A percentile compares a stretch with the other conserved stretches of the same genome.
These are phyloP conservation scores for Lentinula lateritia DNA, from an alignment of 768 basidiomycete genomes.

Conservation along the genomic window DNA sequence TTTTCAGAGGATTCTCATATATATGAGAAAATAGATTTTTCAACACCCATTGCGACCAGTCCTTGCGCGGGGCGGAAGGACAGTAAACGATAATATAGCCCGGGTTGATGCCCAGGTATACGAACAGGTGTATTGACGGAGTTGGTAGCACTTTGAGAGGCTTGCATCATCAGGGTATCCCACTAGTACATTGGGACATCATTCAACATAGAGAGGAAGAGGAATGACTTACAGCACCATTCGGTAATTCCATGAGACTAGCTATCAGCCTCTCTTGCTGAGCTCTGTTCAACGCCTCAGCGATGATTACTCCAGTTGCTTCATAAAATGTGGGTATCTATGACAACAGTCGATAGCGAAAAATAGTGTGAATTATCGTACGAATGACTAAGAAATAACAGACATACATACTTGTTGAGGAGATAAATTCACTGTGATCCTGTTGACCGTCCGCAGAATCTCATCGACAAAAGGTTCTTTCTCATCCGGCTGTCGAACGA, in stretches of 20 bases:
- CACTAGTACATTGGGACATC: conserved; percentile 35
- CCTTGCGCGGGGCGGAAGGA: too few species aligned
- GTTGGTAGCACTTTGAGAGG: conserved; percentile 59
- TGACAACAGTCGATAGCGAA: conserved; percentile 11
- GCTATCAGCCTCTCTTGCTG: conserved; percentile 69
- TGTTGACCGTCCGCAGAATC: conserved; percentile 61
- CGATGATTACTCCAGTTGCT: conserved; percentile 79
- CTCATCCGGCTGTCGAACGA: conserved; percentile 76
- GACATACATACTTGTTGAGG: conserved; percentile 45
- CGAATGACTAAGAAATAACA: neutral
- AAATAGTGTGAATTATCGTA: neutral
- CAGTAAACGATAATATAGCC: too few species aligned
- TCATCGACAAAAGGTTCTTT: conserved; percentile 78
- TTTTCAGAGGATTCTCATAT: too few species aligned
- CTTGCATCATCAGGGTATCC: conserved; percentile 74
- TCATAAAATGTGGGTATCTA: conserved; percentile 77
- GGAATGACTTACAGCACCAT: conserved; percentile 50
- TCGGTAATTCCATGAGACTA: conserved; percentile 73
- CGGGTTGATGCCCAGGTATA: too few species aligned
- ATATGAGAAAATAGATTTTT: too few species aligned
- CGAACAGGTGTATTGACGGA: conserved; percentile 58
- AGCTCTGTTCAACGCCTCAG: conserved; percentile 73
- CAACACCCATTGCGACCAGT: too few species aligned
- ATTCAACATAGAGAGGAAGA: neutral
- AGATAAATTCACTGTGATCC: conserved; percentile 67